These are phyloP conservation scores for Coemansia nantahalensis DNA, from an alignment of 192 early-diverging fungal species.

Conservation along the genomic window DNA sequence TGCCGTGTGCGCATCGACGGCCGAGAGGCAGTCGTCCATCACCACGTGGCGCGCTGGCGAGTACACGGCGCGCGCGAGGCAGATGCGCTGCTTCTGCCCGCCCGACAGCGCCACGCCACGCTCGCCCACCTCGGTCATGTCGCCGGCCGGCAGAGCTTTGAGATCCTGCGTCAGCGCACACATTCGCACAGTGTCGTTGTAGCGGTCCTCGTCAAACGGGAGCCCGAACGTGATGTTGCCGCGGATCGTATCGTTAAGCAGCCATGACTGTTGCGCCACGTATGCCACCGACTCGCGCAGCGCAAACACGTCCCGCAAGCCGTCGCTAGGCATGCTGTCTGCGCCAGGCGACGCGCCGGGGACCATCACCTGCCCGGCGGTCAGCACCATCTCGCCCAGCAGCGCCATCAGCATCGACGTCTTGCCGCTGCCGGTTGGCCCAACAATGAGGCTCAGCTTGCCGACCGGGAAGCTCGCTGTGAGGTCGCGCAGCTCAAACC, in stretches of 20 bases:
- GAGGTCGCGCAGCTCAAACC: constrained; percentile 64
- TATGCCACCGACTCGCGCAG: constrained; percentile 66
- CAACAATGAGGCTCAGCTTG: constrained; percentile 76
- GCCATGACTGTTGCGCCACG: constrained; percentile 78
- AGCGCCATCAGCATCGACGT: constrained; percentile 75
- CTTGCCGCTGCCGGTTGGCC: constrained; percentile 89
- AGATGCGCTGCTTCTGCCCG: constrained; percentile 84
- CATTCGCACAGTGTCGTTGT: constrained; percentile 73
- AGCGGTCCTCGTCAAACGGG: constrained; percentile 70
- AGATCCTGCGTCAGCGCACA: constrained; percentile 85
- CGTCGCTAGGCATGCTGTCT: constrained; percentile 37
- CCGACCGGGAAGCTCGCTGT: constrained; percentile 66
- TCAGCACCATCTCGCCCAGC: constrained; percentile 70
- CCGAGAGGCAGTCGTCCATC: constrained; percentile 90
- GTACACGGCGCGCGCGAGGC: constrained; percentile 87
- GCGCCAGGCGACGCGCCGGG: constrained; percentile 63
- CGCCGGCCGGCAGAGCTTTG: constrained; percentile 79
- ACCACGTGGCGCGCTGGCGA: constrained; percentile 65
- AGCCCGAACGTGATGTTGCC: constrained; percentile 90
- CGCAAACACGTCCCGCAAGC: constrained; percentile 12
- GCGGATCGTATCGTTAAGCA: constrained; percentile 71
- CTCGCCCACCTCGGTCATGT: constrained; percentile 91
- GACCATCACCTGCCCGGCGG: constrained; percentile 36
- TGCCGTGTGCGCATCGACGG: constrained; percentile 95
- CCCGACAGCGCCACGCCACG: constrained; percentile 83